These are phyloP conservation scores for Hypomontagnella monticulosa DNA, from an alignment of 495 filamentous ascomycete genomes.

Conservation along the genomic window DNA sequence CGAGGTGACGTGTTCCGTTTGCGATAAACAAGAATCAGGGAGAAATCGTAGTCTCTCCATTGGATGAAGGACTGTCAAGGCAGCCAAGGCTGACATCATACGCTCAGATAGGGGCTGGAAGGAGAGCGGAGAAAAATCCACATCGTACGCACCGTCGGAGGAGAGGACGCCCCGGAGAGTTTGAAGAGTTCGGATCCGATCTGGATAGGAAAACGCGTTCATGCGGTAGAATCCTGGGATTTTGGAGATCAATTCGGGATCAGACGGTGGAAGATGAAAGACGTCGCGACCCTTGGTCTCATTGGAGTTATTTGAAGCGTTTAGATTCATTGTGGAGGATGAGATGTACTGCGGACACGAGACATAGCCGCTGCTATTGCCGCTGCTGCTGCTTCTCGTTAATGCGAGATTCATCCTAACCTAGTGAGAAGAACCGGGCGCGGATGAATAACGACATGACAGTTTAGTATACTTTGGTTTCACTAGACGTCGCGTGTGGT, in stretches of 20 bases:
- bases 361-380: slow-evolving; percentile 26
- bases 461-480: slow-evolving; percentile 5
- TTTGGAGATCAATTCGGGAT: slow-evolving; percentile 48
- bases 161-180: slow-evolving; percentile 94
- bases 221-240: slow-evolving; percentile 69
- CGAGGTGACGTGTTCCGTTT: neutral
- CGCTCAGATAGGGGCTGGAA: slow-evolving; percentile 3
- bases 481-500: slow-evolving; percentile 2
- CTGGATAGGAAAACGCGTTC: slow-evolving; percentile 88
- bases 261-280: slow-evolving; percentile 42
- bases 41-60: too few relatives aligned
- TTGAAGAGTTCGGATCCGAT: slow-evolving; percentile 92
- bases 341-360: slow-evolving; percentile 26
- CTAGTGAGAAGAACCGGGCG: slow-evolving; percentile 33
- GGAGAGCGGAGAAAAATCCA: neutral
- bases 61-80: neutral
- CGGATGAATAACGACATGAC: slow-evolving; percentile 22
- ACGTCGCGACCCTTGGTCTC: slow-evolving; percentile 43
- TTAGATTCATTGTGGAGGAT: slow-evolving; percentile 32
- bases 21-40: too few relatives aligned
- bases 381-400: slow-evolving; percentile 1
- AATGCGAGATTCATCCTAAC: slow-evolving; percentile 33
- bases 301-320: slow-evolving; percentile 41
- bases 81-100: slow-evolving; percentile 27
- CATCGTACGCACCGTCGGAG: slow-evolving; percentile 82